Base-by-base conservation (phyloP, 192 early-diverging fungal genomes). In the Gonapodya prolifera region DNA sequence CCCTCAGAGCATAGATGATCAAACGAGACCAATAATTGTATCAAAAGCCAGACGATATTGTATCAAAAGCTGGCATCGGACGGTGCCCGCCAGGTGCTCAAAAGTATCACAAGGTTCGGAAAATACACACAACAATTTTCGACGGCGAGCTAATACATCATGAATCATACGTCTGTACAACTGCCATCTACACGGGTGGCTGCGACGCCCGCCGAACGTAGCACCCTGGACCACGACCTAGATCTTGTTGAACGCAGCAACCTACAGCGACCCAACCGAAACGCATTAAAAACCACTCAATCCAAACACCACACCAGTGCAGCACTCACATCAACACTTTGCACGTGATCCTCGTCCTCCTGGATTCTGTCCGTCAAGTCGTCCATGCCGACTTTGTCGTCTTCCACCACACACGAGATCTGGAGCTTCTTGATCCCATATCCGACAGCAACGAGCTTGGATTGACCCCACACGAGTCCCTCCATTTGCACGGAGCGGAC, bases 371-470 rank as follows among this genome's bases (percentile, higher is more conserved):
- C 96, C 61, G 83, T 79, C 45, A 98, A 87, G 81, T 94, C 94
- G 77, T 96, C 94, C 71, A 90, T 84, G 36, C 85, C 87, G 81
- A 98, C 94, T 90, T 95, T 95, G 69, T 91, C 94, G 83, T 97
- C 95, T 85, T 94, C 94, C 76, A 98, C 87, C 80, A 95, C 93
- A 85, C 90, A 90, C 84, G 89, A 92, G 86, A 98, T 95, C 81
- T 91, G 91, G 81, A 98, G 91, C 91, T 98, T 97, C 86, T 92
- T 94, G 88, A 98, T 93, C 84, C 96, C 96, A 84, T 89, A 98
- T 80, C 95, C 96, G 81, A 96, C 88, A 75, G 94, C 83, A 76
- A 94, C 85, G 71, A 73, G 71, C 71, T 73, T 73, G 71, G 18
- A 32, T 29, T 2, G 8, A 73, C 71, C 71, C 71, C 96, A 97